Evolutionary conservation across 768 basidiomycete species (phyloP).

Genomic region (Multifurca ochricompacta): DNA sequence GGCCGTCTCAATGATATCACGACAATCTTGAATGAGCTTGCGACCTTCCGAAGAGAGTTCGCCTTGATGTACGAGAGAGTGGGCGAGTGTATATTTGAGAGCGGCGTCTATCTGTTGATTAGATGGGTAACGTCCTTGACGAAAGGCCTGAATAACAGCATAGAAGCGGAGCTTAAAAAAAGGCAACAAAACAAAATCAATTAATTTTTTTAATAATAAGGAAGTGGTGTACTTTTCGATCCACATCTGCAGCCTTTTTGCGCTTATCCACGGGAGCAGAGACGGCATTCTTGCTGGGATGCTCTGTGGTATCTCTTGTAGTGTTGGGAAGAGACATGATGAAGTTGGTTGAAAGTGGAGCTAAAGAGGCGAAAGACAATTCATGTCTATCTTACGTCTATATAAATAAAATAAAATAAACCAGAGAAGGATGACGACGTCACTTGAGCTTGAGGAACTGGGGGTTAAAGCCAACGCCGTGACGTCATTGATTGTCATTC

Average conservation of each 20-base stretch:
- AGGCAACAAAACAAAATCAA: no score
- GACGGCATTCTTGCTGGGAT: constrained; percentile 48
- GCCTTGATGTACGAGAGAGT: constrained; percentile 50
- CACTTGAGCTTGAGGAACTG: no score
- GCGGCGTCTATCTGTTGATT: constrained; percentile 74
- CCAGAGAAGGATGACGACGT: neutral
- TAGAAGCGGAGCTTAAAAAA: constrained; percentile 56
- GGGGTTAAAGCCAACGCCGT: no score
- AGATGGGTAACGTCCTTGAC: constrained; percentile 68
- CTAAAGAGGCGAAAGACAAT: no score
- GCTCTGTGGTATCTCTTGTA: constrained; percentile 49
- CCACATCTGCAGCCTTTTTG: constrained; percentile 63
- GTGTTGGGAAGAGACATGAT: constrained; percentile 63
- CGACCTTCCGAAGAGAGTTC: constrained; percentile 72
- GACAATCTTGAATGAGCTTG: constrained; percentile 67
- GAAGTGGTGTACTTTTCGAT: constrained; percentile 50
- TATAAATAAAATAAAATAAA: no score
- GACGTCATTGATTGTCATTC: no score
- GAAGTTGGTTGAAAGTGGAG: neutral
- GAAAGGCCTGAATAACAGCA: constrained; percentile 74
- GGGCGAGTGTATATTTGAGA: constrained; percentile 54
- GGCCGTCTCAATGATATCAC: constrained; percentile 71
- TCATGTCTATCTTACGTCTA: no score
- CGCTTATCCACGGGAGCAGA: constrained; percentile 55
- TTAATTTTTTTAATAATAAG: no score